phyloP scores from a whole-genome alignment of 2,329 filamentous ascomycete genomes.

The Tympanopsis confertula region DNA sequence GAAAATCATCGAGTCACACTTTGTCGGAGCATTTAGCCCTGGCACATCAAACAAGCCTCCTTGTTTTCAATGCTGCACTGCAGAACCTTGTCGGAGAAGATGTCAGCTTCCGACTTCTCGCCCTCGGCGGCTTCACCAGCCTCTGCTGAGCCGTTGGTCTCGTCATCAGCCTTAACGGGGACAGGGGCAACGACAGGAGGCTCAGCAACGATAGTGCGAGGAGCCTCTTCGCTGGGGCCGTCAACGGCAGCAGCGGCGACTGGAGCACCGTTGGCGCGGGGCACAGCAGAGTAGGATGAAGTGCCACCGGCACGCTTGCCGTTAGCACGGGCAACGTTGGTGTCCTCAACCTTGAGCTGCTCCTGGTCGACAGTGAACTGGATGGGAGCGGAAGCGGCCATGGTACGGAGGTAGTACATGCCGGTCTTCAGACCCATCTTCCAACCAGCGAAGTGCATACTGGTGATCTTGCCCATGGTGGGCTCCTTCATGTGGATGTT shows the following conservation, averaged over 20 bases:
- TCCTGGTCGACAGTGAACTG: slow-evolving; percentile 99
- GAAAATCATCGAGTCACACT: not conserved
- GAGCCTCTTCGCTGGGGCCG: slow-evolving; percentile 15
- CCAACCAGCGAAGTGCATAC: slow-evolving; percentile 99
- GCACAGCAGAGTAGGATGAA: slow-evolving; percentile 45
- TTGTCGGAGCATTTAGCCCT: slow-evolving; percentile 46
- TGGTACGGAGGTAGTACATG: slow-evolving; percentile 99
- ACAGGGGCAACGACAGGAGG: slow-evolving; percentile 44
- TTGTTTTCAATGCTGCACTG: slow-evolving; percentile 96
- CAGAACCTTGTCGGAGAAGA: slow-evolving; percentile 86
- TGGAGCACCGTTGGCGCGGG: slow-evolving; percentile 46
- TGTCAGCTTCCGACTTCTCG: slow-evolving; percentile 73
- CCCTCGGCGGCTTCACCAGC: slow-evolving; percentile 61
- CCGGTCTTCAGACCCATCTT: slow-evolving; percentile 98
- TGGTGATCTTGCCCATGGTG: slow-evolving; percentile 99
- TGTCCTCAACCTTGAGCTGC: slow-evolving; percentile 77
- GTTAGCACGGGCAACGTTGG: slow-evolving; percentile 43
- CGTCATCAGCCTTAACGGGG: slow-evolving; percentile 38
- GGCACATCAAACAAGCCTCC: slow-evolving; percentile 94
- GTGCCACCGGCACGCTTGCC: slow-evolving; percentile 44
- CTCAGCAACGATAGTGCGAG: slow-evolving; percentile 29
- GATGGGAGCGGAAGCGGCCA: slow-evolving; percentile 91
- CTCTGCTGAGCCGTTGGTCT: slow-evolving; percentile 68
- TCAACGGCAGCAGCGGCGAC: slow-evolving; percentile 15
- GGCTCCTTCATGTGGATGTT: slow-evolving; percentile 99